Base-by-base conservation (phyloP, 192 early-diverging fungal genomes). In the Umbelopsis ramanniana region DNA sequence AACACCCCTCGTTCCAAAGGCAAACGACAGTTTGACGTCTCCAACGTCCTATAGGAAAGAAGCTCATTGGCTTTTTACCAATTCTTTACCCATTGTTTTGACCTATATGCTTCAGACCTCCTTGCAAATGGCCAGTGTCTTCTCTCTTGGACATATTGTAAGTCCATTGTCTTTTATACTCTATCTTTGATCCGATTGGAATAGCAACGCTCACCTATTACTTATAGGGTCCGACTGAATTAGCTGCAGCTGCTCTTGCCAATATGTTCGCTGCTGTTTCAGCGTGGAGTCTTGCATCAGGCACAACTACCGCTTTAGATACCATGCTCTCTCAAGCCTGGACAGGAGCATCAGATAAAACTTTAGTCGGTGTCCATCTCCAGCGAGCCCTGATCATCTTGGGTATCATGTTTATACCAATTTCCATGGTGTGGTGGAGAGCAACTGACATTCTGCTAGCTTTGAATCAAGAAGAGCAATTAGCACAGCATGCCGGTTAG, bases 351-450 rank as follows among this genome's bases (percentile, higher is more conserved):
- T 75, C 79, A 48, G 88, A 92, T 68, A 88, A 86, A 66, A 87
- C 78, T 0, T 82, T 89, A 21, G 82, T 93, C 4, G 93, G 93
- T n/a, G 81, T 93, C 5, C 89, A 93, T 68, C 77, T 93, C 23
- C 93, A 95, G 76, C 85, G 96, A 19, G 93, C 90, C 0, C 81
- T 99, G 14, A 77, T 98, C 26, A 88, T 96, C 26, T 83, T 94
- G 68, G 74, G 79, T 15, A 19, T 92, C 17, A 79, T 93, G 55
- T 87, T 90, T 71, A 67, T 96, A 46, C 89, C 93, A 6, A 90
- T 98, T 71, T 76, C 84, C 11, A 75, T 86, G 1, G 66, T 94
- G 48, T 91, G 93, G 82, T 90, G 84, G 88, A 82, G 88, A 47
- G 85, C 94, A 7, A 92, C 92, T 68, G 23, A 70, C 21, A 72